Evolutionary conservation across 768 basidiomycete genomes (phyloP), one percentile per base, ranked within the genome.

Genomic region (Hypholoma fasciculare): DNA sequence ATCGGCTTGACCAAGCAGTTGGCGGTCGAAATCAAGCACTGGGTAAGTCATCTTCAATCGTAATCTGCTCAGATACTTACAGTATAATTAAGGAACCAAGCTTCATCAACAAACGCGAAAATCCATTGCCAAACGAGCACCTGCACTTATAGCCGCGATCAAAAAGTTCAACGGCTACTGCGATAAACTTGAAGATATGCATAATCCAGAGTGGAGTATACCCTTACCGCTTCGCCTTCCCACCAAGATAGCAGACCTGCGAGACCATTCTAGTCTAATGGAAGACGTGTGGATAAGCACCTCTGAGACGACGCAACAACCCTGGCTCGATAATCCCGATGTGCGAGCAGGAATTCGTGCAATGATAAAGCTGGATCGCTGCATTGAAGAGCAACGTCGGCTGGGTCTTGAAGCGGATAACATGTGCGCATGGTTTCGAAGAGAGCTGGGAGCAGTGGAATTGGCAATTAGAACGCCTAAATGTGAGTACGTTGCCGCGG

Each of bases 281-380:
- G 68, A 76, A 36, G 77, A 79, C 52, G 67, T 79, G 0, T 78
- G 76, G 76, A 73, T 76, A 4, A 61, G 54, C 0, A 65, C 63
- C 0, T 49, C 65, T 2, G 26, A 36, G 0, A 56, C 19, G 2
- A 44, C 56, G 7, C 49, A 62, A 0, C 73, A 68, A 7, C 51
- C 49, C 8, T 79, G 78, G 76, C 65, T 77, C 0, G 62, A 70
- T 8, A 72, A 78, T 48, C 17, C 44, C 1, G 61, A 68, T 6
- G 65, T 75, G 1, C 69, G 66, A 4, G 56, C 66, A 0, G 71
- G 75, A 0, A 78, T 78, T 1, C 59, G 57, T 1, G 68, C 65
- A 3, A 62, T 75, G 62, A 65, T 73, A 1, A 67, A 64, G 47
- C 9, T 49, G 0, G 65, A 74, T 38, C 62, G 64, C 4, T 75